Conservation (phyloP, 2,329 filamentous ascomycete genomes). For the Neonectria ditissima region DNA sequence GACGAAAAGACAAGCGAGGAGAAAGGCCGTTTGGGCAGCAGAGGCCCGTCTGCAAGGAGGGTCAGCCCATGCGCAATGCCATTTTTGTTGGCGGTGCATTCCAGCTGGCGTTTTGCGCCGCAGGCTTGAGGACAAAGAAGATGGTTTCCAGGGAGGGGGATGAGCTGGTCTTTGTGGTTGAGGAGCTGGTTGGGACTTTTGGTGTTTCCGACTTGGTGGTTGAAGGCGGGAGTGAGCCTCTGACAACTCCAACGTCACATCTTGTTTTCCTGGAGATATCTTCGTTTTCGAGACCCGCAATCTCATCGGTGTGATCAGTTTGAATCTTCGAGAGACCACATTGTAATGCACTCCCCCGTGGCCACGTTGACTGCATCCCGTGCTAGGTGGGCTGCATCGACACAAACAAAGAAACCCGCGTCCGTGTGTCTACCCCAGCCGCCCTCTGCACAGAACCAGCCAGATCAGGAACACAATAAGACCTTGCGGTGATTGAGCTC, state of each 20-base stretch:
- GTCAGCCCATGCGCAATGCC: constrained; percentile 21
- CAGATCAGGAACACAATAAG: constrained; percentile 2
- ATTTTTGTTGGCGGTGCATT: constrained; percentile 29
- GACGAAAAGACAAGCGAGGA: not conserved
- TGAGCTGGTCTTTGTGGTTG: not conserved
- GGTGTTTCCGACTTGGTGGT: not conserved
- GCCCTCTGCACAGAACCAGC: not conserved
- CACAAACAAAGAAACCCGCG: constrained; percentile 10
- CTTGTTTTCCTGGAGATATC: not conserved
- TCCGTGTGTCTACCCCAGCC: not conserved
- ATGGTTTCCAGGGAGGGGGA: not conserved
- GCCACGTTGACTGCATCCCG: not conserved
- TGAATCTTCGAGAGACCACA: not conserved
- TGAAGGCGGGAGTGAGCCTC: not conserved
- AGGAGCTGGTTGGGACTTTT: too few relatives aligned
- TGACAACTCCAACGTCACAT: not conserved
- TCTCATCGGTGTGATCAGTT: accelerated
- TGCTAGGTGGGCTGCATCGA: not conserved
- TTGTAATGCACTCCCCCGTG: not conserved
- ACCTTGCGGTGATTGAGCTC: not conserved
- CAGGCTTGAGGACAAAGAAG: constrained; percentile 9
- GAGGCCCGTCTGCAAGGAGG: constrained; percentile 9
- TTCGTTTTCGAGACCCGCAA: not conserved
- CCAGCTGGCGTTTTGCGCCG: constrained; percentile 2
- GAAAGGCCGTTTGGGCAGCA: not conserved